Evolutionary conservation across 495 filamentous ascomycete species (phyloP).

Genomic region (Usnea hakonensis): DNA sequence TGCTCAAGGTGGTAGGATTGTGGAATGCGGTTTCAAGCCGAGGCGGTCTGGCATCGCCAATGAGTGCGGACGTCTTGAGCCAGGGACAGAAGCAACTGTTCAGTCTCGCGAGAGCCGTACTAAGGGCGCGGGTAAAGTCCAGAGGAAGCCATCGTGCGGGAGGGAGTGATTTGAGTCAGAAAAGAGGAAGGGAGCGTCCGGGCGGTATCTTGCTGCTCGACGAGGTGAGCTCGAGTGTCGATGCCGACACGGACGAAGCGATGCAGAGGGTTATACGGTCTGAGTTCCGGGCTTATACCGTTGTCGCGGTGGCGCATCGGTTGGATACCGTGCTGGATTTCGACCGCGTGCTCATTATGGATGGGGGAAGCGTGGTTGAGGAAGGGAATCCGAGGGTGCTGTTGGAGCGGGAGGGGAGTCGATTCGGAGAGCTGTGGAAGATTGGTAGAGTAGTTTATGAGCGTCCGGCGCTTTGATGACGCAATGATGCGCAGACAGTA

Average conservation of each 20-base stretch:
- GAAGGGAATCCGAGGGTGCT: slow-evolving; percentile 37
- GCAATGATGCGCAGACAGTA: too few relatives aligned
- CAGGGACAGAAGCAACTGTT: slow-evolving; percentile 46
- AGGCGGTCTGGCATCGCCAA: slow-evolving; percentile 23
- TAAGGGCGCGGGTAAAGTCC: too few relatives aligned
- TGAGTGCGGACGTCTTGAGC: slow-evolving; percentile 20
- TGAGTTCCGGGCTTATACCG: slow-evolving; percentile 32
- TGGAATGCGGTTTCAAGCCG: slow-evolving; percentile 17
- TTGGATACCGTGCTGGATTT: slow-evolving; percentile 41
- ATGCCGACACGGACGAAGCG: slow-evolving; percentile 55
- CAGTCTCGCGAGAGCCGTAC: slow-evolving; percentile 44
- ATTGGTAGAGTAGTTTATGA: slow-evolving; percentile 7
- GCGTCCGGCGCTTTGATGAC: too few relatives aligned
- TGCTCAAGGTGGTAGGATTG: slow-evolving; percentile 23
- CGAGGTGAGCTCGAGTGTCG: slow-evolving; percentile 48
- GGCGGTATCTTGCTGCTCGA: slow-evolving; percentile 45
- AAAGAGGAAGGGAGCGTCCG: too few relatives aligned
- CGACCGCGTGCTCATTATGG: slow-evolving; percentile 39
- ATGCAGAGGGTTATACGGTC: slow-evolving; percentile 52
- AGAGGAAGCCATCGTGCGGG: too few relatives aligned
- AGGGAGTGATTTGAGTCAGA: too few relatives aligned
- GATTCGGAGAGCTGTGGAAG: slow-evolving; percentile 27
- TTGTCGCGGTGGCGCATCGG: slow-evolving; percentile 43
- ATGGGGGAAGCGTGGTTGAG: slow-evolving; percentile 33
- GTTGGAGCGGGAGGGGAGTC: slow-evolving; percentile 29